Conservation (phyloP, 805 yeast genomes). For the Lachancea waltii region DNA sequence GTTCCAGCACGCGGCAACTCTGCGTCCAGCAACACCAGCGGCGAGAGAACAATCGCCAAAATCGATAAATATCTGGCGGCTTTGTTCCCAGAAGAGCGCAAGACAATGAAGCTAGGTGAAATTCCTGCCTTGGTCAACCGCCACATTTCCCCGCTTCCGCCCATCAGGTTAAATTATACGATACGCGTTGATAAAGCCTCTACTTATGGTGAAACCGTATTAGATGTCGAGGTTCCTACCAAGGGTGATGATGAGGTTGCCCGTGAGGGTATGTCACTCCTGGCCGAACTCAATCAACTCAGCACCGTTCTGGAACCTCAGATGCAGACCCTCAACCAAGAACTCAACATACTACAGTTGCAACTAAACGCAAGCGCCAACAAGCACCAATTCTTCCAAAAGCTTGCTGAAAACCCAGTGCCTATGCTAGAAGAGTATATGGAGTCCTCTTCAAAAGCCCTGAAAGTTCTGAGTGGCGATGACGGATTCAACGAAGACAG, state of each 20-base stretch:
- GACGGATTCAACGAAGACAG: constrained; percentile 84
- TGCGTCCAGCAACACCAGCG: constrained; percentile 26
- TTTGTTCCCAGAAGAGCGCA: constrained; percentile 31
- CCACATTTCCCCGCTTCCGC: constrained; percentile 73
- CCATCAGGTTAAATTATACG: constrained; percentile 68
- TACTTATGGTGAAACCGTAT: constrained; percentile 71
- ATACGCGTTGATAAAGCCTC: constrained; percentile 71
- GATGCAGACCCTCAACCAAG: constrained; percentile 39
- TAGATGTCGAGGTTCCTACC: constrained; percentile 65
- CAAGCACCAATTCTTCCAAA: constrained; percentile 72
- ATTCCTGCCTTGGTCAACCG: constrained; percentile 33
- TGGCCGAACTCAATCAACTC: constrained; percentile 27
- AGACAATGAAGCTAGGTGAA: constrained; percentile 45
- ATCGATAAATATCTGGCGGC: constrained; percentile 42
- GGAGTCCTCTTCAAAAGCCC: constrained; percentile 73
- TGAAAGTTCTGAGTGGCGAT: constrained; percentile 83
- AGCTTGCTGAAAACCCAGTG: constrained; percentile 71
- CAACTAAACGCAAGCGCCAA: constrained; percentile 49
- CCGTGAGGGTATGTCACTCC: constrained; percentile 26
- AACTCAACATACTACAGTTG: constrained; percentile 38
- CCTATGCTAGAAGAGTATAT: constrained; percentile 66
- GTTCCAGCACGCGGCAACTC: constrained; percentile 8
- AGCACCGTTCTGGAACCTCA: constrained; percentile 34
- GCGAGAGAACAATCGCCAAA: constrained; percentile 48
- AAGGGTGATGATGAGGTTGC: constrained; percentile 24